Percentiles rank a stretch among this genome's conserved stretches.
These are phyloP conservation scores for Phytophthora vignae DNA, from an alignment of 352 stramenopile species.

Conservation along the genomic window DNA sequence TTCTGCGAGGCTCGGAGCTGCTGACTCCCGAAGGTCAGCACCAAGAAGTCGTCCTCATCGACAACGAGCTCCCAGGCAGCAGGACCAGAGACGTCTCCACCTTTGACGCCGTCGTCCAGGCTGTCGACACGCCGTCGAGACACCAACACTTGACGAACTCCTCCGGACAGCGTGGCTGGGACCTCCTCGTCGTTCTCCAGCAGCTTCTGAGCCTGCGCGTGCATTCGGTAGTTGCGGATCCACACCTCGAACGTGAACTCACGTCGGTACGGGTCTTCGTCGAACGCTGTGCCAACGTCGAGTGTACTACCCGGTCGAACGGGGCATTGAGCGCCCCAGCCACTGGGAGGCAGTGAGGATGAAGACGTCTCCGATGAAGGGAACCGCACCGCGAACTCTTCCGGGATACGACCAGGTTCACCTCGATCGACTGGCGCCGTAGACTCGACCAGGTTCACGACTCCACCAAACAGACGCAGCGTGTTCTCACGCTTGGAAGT, in stretches of 20 bases:
- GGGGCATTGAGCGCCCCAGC: constrained; percentile 61
- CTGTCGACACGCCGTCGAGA: constrained; percentile 29
- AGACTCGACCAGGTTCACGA: constrained; percentile 57
- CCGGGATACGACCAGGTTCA: constrained; percentile 71
- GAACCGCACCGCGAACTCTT: constrained; percentile 77
- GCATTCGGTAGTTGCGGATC: constrained; percentile 67
- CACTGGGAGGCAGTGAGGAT: constrained; percentile 17
- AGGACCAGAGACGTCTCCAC: constrained; percentile 26
- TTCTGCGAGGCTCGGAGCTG: constrained; percentile 52
- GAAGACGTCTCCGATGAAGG: constrained; percentile 22
- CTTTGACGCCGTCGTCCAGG: constrained; percentile 31
- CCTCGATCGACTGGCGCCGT: constrained; percentile 77
- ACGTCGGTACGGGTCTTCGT: constrained; percentile 84
- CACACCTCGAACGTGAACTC: constrained; percentile 83
- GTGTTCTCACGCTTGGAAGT: constrained; percentile 88
- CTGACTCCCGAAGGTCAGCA: constrained; percentile 56
- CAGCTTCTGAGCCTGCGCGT: constrained; percentile 37
- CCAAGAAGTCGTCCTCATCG: constrained; percentile 52
- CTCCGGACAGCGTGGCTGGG: constrained; percentile 13
- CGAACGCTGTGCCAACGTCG: constrained; percentile 73
- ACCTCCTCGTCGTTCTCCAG: constrained; percentile 32
- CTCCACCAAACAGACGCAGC: constrained; percentile 53
- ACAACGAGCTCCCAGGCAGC: constrained; percentile 59
- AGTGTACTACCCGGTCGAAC: constrained; percentile 67
- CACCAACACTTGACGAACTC: constrained; percentile 27